Percentiles rank a stretch among this genome's conserved stretches.
Conservation (phyloP, 805 yeast species). For the Cyberlindnera galapagoensis region DNA sequence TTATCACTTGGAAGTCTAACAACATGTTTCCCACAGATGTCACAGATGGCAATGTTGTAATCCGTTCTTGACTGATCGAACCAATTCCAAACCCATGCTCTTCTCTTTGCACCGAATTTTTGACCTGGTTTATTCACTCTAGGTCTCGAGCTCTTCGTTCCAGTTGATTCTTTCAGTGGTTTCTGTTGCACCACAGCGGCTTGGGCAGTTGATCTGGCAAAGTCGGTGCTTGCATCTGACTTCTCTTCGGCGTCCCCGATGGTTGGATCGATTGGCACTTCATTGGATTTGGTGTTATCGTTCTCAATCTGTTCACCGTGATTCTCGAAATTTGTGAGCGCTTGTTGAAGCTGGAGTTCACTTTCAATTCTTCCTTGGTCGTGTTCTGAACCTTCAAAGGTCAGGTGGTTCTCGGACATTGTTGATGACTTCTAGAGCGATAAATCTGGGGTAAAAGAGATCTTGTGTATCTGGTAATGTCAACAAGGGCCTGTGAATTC, state of each 20-base stretch:
- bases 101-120: slow-evolving; percentile 54
- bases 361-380: slow-evolving; percentile 10
- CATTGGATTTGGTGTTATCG: neutral
- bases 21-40: slow-evolving; percentile 44
- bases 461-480: no score
- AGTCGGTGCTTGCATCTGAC: slow-evolving; percentile 7
- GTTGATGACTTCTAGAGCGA: neutral
- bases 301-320: slow-evolving; percentile 5
- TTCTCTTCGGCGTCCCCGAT: slow-evolving; percentile 14
- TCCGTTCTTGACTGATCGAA: slow-evolving; percentile 44
- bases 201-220: slow-evolving; percentile 16
- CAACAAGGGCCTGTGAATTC: no score
- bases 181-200: slow-evolving; percentile 16
- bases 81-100: slow-evolving; percentile 62
- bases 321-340: slow-evolving; percentile 5
- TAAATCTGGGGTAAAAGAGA: slow-evolving; percentile 4
- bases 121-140: slow-evolving; percentile 44
- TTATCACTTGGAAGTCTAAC: slow-evolving; percentile 44
- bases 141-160: slow-evolving; percentile 16
- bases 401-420: slow-evolving; percentile 11
- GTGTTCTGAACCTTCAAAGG: slow-evolving; percentile 8
- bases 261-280: slow-evolving; percentile 22
- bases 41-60: slow-evolving; percentile 47
- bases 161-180: neutral
- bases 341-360: slow-evolving; percentile 12